Evolutionary conservation across 306 rosid species (phyloP).

Genomic region (Amphicarpaea edgeworthii): DNA sequence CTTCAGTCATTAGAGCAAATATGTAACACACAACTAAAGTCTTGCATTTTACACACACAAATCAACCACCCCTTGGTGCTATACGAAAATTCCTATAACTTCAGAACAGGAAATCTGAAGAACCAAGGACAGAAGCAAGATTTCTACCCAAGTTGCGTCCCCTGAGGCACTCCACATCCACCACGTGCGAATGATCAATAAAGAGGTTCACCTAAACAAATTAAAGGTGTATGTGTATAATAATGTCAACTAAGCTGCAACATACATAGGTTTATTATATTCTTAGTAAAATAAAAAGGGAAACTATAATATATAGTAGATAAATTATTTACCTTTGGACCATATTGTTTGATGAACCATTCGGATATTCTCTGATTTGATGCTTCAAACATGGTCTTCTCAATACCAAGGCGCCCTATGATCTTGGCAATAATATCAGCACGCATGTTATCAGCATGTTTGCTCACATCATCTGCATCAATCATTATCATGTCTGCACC

Average conservation of each 20-base stretch:
- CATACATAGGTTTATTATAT: neutral
- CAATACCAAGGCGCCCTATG: conserved; percentile 92
- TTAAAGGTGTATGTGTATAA: no score
- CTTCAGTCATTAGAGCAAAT: neutral
- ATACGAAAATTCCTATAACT: conserved; percentile 5
- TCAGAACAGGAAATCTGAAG: conserved; percentile 66
- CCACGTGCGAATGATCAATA: conserved; percentile 85
- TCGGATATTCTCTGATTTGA: conserved; percentile 80
- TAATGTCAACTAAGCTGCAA: neutral
- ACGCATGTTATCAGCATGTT: conserved; percentile 66
- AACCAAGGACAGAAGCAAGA: conserved; percentile 75
- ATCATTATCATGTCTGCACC: conserved; percentile 97
- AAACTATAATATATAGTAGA: neutral
- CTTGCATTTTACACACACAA: neutral
- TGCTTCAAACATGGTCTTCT: conserved; percentile 94
- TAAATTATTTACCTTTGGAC: conserved; percentile 70
- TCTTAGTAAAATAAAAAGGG: neutral
- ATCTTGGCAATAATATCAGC: conserved; percentile 83
- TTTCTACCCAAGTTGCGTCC: conserved; percentile 82
- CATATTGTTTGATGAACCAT: conserved; percentile 90
- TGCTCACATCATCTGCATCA: conserved; percentile 78
- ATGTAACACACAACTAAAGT: conserved; percentile 9
- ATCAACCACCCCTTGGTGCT: neutral
- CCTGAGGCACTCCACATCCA: conserved; percentile 90
- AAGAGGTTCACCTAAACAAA: conserved; percentile 86